A percentile compares a stretch with the other conserved stretches of the same genome.
These are phyloP conservation scores for Lentinula boryana DNA, from an alignment of 768 basidiomycete genomes.

Conservation along the genomic window DNA sequence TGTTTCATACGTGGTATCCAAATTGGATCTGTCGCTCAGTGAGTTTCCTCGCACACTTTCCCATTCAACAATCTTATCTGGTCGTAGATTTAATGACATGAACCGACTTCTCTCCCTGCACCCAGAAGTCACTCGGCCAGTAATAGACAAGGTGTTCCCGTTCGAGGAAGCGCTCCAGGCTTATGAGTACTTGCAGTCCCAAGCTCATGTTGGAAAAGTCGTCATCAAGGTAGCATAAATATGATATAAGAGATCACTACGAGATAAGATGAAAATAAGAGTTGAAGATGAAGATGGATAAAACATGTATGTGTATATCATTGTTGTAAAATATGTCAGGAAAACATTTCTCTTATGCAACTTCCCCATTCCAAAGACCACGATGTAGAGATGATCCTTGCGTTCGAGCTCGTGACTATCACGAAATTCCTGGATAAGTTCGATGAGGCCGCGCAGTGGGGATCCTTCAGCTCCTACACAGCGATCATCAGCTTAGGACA, in stretches of 20 bases:
- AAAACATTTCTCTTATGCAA: not conserved
- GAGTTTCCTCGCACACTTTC: constrained; percentile 9
- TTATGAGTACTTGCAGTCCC: constrained; percentile 38
- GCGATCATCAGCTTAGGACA: not conserved
- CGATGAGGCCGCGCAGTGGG: not conserved
- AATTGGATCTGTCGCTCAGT: constrained; percentile 39
- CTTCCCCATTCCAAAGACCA: not conserved
- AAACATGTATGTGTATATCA: not conserved
- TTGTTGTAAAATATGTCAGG: not conserved
- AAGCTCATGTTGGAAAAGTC: constrained; percentile 48
- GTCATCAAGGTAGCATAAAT: constrained; percentile 29
- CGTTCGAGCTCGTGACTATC: not conserved
- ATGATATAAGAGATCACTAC: not conserved
- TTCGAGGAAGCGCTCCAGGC: constrained; percentile 41
- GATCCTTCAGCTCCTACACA: not conserved
- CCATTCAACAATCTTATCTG: not conserved
- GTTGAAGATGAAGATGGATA: too few relatives aligned
- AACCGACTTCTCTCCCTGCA: constrained; percentile 31
- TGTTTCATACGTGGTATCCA: constrained; percentile 36
- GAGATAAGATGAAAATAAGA: too few relatives aligned
- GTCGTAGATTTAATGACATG: constrained; percentile 40
- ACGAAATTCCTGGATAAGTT: not conserved
- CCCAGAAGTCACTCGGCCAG: constrained; percentile 29
- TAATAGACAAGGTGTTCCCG: constrained; percentile 44
- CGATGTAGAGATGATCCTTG: not conserved